Percentiles rank a stretch among this genome's conserved stretches.
phyloP scores from a whole-genome alignment of 2,329 filamentous ascomycete species.

The Fusarium oligoseptatum region DNA sequence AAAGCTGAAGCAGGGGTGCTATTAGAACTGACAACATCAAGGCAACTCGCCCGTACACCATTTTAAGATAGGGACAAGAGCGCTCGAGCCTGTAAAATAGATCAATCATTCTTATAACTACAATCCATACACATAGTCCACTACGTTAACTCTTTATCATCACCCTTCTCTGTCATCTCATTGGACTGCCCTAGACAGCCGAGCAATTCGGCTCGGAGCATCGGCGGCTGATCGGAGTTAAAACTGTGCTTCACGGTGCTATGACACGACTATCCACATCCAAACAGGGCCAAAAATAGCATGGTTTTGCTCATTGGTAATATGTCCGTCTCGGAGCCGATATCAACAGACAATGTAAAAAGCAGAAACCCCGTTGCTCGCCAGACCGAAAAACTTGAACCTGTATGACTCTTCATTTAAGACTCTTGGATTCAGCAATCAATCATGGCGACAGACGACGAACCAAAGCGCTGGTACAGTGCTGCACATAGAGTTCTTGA shows the following conservation, averaged over 20 bases:
- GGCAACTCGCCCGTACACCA: background rate
- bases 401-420: background rate
- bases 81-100: background rate
- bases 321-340: slow-evolving; percentile 20
- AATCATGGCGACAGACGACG: slow-evolving; percentile 5
- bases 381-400: background rate
- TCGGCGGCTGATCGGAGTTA: slow-evolving; percentile 2
- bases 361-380: background rate
- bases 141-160: background rate
- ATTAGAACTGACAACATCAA: background rate
- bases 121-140: background rate
- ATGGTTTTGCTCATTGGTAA: background rate
- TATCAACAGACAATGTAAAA: slow-evolving; percentile 9
- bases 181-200: background rate
- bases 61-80: background rate
- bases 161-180: background rate
- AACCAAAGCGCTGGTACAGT: background rate
- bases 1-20: too few relatives aligned
- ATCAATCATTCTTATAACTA: background rate
- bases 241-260: slow-evolving; percentile 11
- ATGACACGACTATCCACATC: background rate
- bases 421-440: background rate
- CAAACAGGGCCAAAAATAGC: background rate
- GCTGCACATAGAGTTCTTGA: slow-evolving; percentile 13
- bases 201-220: slow-evolving; percentile 7